phyloP scores from a whole-genome alignment of 805 yeast genomes.

The Candida cerambycidarum region DNA sequence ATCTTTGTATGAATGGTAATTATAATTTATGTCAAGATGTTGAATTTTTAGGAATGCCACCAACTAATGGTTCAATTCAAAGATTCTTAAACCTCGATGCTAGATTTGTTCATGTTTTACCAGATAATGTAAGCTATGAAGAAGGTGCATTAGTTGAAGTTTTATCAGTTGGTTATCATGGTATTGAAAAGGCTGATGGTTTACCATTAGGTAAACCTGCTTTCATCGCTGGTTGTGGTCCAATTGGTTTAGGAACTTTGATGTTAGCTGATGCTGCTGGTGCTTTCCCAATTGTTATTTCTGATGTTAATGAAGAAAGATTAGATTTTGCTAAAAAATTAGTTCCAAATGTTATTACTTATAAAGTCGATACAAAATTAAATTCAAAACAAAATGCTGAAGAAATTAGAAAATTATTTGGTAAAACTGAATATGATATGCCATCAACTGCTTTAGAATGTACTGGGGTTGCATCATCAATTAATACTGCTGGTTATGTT shows the following conservation, averaged over 20 bases:
- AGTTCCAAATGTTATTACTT: conserved; percentile 14
- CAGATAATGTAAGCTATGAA: conserved; percentile 23
- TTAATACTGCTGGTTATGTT: conserved; percentile 19
- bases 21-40: conserved; percentile 22
- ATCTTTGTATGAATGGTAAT: conserved; percentile 23
- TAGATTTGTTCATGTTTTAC: conserved; percentile 21
- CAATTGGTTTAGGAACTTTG: conserved; percentile 27
- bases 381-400: conserved; percentile 14
- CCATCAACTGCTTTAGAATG: conserved; percentile 24
- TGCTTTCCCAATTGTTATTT: conserved; percentile 22
- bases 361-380: conserved; percentile 12
- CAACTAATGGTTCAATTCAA: conserved; percentile 18
- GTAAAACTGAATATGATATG: conserved; percentile 24
- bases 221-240: conserved; percentile 28
- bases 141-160: conserved; percentile 29
- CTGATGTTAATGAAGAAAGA: conserved; percentile 24
- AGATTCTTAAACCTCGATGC: conserved; percentile 19
- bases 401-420: conserved; percentile 27
- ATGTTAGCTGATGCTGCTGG: conserved; percentile 23
- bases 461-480: conserved; percentile 22
- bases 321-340: conserved; percentile 22
- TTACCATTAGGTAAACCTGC: conserved; percentile 20
- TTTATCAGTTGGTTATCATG: conserved; percentile 26
- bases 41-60: conserved; percentile 20
- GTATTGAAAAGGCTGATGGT: conserved; percentile 20